Percentiles rank a stretch among this genome's conserved stretches.
These are phyloP conservation scores for Trametes pubescens DNA, from an alignment of 1,284 basidiomycete genomes.

Conservation along the genomic window DNA sequence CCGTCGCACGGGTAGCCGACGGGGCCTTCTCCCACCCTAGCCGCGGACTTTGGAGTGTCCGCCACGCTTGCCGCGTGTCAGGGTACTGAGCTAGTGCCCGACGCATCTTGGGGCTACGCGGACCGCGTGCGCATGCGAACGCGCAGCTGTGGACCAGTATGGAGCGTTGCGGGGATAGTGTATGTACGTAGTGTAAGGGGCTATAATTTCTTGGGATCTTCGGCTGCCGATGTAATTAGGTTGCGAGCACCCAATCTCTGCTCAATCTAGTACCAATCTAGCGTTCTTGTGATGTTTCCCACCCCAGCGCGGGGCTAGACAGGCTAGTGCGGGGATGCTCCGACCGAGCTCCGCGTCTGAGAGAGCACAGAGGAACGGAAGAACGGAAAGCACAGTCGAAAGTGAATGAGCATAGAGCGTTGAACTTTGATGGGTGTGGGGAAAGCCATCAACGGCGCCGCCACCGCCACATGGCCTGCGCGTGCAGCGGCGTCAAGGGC, in stretches of 20 bases:
- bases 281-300: constrained; percentile 17
- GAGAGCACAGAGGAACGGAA: background rate
- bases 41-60: constrained; percentile 3
- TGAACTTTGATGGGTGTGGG: no score
- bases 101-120: background rate
- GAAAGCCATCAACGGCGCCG: constrained; percentile 9
- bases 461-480: constrained; percentile 28
- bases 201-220: constrained; percentile 18
- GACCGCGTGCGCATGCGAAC: background rate
- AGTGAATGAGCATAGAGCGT: constrained; percentile 1
- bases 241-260: background rate
- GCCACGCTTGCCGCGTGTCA: constrained; percentile 16
- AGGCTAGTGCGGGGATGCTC: background rate
- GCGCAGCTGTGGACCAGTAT: constrained; percentile 4
- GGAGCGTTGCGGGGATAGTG: constrained; percentile 6
- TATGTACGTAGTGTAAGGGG: constrained; percentile 22
- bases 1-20: constrained; percentile 12
- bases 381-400: background rate
- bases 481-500: constrained; percentile 31
- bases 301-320: constrained; percentile 4
- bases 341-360: background rate
- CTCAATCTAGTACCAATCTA: constrained; percentile 11
- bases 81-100: constrained; percentile 14
- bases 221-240: constrained; percentile 10
- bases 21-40: constrained; percentile 6